Evolutionary conservation across 2,329 filamentous ascomycete species (phyloP).

Genomic region (Neofusicoccum sp.): DNA sequence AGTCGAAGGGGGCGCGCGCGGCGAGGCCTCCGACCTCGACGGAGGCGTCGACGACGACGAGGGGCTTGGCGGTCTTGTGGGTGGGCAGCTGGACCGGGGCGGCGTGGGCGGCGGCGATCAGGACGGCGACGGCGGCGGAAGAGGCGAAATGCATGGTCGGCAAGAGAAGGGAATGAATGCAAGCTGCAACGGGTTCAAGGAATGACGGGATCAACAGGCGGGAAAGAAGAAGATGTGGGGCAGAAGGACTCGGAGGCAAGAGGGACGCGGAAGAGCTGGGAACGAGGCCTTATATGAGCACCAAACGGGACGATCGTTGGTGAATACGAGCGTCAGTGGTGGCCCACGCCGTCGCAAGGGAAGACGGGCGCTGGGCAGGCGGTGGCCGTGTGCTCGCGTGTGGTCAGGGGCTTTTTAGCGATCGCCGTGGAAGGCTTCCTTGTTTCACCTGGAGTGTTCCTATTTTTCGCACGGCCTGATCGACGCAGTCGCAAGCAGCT

Average conservation of each 20-base stretch:
- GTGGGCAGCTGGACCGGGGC: conserved; percentile 7
- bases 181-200: background rate
- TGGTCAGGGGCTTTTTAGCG: background rate
- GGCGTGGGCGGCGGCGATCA: conserved; percentile 2
- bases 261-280: background rate
- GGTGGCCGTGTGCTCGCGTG: background rate
- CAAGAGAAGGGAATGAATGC: background rate
- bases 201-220: background rate
- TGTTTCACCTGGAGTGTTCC: background rate
- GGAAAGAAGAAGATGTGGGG: background rate
- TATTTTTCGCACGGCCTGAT: conserved; percentile 4
- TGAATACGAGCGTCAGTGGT: background rate
- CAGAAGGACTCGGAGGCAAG: background rate
- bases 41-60: background rate
- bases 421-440: background rate
- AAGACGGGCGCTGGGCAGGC: background rate
- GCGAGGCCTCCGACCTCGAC: background rate
- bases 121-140: background rate
- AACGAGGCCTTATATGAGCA: background rate
- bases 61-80: conserved; percentile 6
- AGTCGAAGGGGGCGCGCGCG: background rate
- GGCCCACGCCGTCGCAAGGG: conserved; percentile 8
- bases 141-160: background rate
- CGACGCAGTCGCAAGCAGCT: background rate
- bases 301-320: background rate